Evolutionary conservation across 345 rosid genomes (phyloP).

Genomic region (Clarkia xantiana): DNA sequence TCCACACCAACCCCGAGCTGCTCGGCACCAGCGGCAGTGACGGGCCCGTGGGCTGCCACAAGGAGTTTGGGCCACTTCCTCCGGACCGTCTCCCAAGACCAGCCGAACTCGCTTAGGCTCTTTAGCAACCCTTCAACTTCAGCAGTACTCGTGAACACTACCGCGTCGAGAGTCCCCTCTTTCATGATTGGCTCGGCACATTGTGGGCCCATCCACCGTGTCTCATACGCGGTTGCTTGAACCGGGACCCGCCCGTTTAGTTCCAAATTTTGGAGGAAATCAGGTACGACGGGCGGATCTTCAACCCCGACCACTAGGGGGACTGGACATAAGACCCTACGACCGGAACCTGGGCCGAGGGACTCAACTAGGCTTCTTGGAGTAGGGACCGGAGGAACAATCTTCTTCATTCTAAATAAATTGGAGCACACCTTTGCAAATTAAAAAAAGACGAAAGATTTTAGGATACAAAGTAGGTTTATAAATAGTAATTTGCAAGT

Average conservation of each 20-base stretch:
- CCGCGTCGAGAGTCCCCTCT: slow-evolving; percentile 18
- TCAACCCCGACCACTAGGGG: slow-evolving; percentile 31
- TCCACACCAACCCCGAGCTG: no score
- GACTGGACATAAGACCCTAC: slow-evolving; percentile 35
- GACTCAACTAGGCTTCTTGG: slow-evolving; percentile 25
- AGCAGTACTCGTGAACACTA: slow-evolving; percentile 36
- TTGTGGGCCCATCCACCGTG: slow-evolving; percentile 37
- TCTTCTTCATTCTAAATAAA: slow-evolving; percentile 9
- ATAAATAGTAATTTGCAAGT: no score
- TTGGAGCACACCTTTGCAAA: slow-evolving; percentile 14
- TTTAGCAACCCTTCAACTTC: slow-evolving; percentile 23
- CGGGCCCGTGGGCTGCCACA: no score
- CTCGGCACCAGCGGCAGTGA: no score
- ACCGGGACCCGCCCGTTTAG: slow-evolving; percentile 28
- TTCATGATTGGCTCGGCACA: slow-evolving; percentile 24
- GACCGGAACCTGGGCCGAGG: slow-evolving; percentile 27
- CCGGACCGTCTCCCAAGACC: slow-evolving; percentile 34
- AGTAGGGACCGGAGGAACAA: slow-evolving; percentile 28
- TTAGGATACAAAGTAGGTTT: not conserved
- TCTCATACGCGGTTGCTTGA: slow-evolving; percentile 42
- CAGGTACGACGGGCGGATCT: slow-evolving; percentile 50
- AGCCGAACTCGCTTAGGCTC: no score
- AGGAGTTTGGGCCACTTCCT: slow-evolving; percentile 9
- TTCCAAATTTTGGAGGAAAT: slow-evolving; percentile 27
- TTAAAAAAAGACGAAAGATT: not conserved